Conservation (phyloP, 768 basidiomycete species). For the Pulveroboletus sp. region DNA sequence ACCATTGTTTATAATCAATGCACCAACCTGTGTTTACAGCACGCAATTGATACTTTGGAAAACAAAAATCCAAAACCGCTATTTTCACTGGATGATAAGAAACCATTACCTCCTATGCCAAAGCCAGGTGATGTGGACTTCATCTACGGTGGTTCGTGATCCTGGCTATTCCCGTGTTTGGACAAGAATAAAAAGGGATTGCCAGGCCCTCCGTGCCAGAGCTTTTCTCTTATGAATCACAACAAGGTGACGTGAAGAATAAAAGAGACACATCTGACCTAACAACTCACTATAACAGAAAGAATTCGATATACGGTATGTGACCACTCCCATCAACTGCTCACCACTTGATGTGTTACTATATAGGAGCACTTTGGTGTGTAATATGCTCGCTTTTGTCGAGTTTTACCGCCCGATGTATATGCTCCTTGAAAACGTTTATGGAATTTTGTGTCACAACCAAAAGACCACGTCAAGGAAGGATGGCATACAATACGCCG, state of each 20-base stretch:
- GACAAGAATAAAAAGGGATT: neutral
- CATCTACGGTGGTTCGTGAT: constrained; percentile 61
- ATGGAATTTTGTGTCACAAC: constrained; percentile 50
- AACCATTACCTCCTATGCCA: constrained; percentile 46
- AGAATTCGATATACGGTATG: constrained; percentile 56
- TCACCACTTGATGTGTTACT: neutral
- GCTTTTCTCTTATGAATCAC: constrained; percentile 64
- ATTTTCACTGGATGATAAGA: constrained; percentile 36
- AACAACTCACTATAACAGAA: constrained; percentile 32
- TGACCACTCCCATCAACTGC: neutral
- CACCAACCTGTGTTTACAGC: constrained; percentile 52
- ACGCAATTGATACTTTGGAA: constrained; percentile 47
- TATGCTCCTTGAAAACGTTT: constrained; percentile 71
- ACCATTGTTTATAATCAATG: constrained; percentile 62
- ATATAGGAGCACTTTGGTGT: constrained; percentile 54
- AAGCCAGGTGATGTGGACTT: constrained; percentile 58
- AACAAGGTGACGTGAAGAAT: constrained; percentile 39
- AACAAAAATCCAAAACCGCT: constrained; percentile 39
- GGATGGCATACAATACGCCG: constrained; percentile 45
- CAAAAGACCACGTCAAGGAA: constrained; percentile 38
- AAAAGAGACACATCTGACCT: neutral
- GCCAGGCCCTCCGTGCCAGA: constrained; percentile 72
- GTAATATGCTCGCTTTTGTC: constrained; percentile 66
- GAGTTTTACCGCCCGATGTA: constrained; percentile 60
- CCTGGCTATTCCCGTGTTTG: neutral